Percentiles rank a stretch among this genome's conserved stretches.
These are phyloP conservation scores for Tulasnella sp. DNA, from an alignment of 768 basidiomycete species.

Conservation along the genomic window DNA sequence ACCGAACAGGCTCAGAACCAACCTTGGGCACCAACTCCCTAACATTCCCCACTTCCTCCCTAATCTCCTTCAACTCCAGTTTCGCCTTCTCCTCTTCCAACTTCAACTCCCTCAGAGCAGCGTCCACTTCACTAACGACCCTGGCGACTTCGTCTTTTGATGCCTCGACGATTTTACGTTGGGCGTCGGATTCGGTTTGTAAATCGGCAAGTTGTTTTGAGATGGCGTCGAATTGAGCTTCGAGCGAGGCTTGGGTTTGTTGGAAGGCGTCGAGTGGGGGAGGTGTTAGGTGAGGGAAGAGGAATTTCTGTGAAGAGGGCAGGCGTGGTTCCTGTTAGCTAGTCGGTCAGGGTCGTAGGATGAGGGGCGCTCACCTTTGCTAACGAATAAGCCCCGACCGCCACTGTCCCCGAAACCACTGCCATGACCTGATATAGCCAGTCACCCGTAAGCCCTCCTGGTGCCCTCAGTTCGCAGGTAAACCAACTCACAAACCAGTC, in stretches of 20 bases:
- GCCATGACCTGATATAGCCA: constrained; percentile 65
- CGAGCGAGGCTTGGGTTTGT: constrained; percentile 73
- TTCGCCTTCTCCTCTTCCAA: constrained; percentile 70
- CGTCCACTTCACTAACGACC: constrained; percentile 63
- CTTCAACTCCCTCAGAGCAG: constrained; percentile 63
- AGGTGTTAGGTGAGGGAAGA: constrained; percentile 83
- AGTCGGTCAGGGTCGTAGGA: background rate
- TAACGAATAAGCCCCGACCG: constrained; percentile 70
- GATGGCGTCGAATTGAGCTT: constrained; percentile 83
- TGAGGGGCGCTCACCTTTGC: constrained; percentile 50
- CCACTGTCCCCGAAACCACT: constrained; percentile 77
- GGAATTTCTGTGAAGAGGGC: constrained; percentile 59
- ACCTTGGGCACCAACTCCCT: constrained; percentile 93
- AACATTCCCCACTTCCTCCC: constrained; percentile 83
- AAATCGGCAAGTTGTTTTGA: constrained; percentile 75
- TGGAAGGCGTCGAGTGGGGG: constrained; percentile 85
- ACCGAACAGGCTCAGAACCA: background rate
- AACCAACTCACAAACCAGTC: constrained; percentile 79
- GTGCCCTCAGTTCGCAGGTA: background rate
- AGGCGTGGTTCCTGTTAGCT: background rate
- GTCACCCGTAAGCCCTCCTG: background rate
- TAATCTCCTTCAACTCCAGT: constrained; percentile 85
- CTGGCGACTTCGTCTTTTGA: constrained; percentile 66
- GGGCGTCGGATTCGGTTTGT: constrained; percentile 63
- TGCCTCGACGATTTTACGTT: constrained; percentile 64